Evolutionary conservation across 139 green algal species (phyloP).

Genomic region (Dunaliella sp.): DNA sequence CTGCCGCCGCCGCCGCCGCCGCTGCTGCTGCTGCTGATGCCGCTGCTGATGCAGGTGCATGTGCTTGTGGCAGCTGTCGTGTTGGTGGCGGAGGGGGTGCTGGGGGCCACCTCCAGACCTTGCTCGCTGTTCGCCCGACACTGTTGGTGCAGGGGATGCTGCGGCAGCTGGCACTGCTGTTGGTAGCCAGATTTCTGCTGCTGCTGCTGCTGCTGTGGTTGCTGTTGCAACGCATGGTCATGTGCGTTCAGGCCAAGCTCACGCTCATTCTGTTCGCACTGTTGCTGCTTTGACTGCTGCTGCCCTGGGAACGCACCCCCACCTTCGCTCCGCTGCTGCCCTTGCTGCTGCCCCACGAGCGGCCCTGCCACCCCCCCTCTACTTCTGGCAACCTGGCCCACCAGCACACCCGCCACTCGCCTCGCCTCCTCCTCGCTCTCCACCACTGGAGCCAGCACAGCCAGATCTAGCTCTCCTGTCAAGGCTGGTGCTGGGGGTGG

Average conservation of each 20-base stretch:
- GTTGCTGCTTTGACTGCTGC: background rate
- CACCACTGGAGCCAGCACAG: conserved; percentile 7
- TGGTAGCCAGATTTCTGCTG: background rate
- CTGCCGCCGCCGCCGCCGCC: background rate
- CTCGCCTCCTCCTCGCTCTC: background rate
- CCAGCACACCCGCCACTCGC: background rate
- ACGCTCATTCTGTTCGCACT: background rate
- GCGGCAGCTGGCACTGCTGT: background rate
- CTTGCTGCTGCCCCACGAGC: background rate
- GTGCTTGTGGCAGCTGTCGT: background rate
- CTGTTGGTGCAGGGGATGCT: background rate
- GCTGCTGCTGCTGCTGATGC: conserved; percentile 10
- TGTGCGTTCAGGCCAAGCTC: no score
- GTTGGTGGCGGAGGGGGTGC: background rate
- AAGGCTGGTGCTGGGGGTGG: no score
- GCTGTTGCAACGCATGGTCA: background rate
- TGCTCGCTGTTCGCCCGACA: background rate
- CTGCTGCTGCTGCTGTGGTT: background rate
- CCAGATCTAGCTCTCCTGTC: conserved; percentile 5
- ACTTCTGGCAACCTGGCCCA: background rate
- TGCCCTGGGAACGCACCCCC: conserved; percentile 10
- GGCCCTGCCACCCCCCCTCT: background rate
- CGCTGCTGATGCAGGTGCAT: conserved; percentile 2
- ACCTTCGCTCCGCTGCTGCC: no score
- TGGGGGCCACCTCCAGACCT: background rate